Base-by-base conservation (phyloP, 495 filamentous ascomycete species). In the Aspergillus incahuasiensis region DNA sequence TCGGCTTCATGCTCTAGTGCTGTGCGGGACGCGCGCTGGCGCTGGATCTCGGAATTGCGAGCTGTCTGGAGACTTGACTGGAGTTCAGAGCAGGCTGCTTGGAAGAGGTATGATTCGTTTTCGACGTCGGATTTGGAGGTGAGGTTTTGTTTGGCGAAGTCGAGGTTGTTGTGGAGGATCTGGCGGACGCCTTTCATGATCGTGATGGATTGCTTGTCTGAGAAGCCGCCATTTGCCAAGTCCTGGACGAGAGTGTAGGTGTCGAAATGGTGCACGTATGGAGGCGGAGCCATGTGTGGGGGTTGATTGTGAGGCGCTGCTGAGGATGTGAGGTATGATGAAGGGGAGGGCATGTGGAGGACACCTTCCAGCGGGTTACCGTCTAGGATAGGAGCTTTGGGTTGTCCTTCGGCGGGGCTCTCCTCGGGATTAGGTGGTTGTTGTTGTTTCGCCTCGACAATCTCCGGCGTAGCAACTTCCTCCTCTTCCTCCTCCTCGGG, bases 231-330 rank as follows among this genome's bases (percentile, higher is more conserved):
- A 0, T 70, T 69, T 19, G 84, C 76, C 5, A 98, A 83, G 59
- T 88, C 80, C 44, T 86, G 85, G 5, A 96, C 94, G 1, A 96
- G 79, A 4, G 82, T 83, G 64, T 91, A 97, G 16, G 87, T 95
- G 72, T 98, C 94, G 69, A 98, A 98, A 74, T 97, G 90, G 74
- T 98, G 94, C 12, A 96, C 83, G 68, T 96, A 92, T 3, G 83
- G 88, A 15, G 88, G 81, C 0, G 89, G 82, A 6, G 83, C 74
- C 28, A 96, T 62, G 59, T 89, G 84, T 43, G 86, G 86, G 16
- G 80, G 82, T 58, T 80, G 21, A 22, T 19, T 81, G 11, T 75
- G 44, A 20, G 38, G 49, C 13, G 39, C 62, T 40, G 80, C 66
- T 57, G 78, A 64, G 46, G 60, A 66, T 0, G 68, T 60, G 5